Conservation (phyloP, 805 yeast species). For the Cyberlindnera galapagoensis region DNA sequence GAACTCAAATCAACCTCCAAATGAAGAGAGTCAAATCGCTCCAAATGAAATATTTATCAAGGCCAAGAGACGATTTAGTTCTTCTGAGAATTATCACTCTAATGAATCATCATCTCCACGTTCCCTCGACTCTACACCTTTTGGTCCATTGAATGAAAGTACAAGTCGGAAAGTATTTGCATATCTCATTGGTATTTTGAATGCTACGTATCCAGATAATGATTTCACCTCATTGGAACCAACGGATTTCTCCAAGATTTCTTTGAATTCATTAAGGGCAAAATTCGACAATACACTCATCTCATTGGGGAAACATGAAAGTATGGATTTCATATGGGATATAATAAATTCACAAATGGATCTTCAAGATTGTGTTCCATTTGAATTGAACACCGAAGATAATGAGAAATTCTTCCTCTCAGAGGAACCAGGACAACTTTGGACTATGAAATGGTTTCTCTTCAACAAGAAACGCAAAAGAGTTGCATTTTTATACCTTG, state of each 20-base stretch:
- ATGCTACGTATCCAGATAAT: conserved; percentile 93
- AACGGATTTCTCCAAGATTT: conserved; percentile 50
- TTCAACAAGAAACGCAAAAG: conserved; percentile 88
- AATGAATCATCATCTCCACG: conserved; percentile 10
- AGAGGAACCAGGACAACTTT: conserved; percentile 24
- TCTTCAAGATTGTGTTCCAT: conserved; percentile 46
- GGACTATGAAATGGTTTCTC: conserved; percentile 75
- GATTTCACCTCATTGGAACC: conserved; percentile 89
- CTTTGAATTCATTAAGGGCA: conserved; percentile 43
- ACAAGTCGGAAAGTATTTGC: conserved; percentile 87
- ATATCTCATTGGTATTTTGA: conserved; percentile 80
- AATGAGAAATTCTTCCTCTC: conserved; percentile 19
- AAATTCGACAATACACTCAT: conserved; percentile 74
- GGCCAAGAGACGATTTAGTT: conserved; percentile 33
- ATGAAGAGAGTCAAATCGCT: conserved; percentile 12
- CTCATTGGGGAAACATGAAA: conserved; percentile 52
- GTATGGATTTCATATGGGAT: conserved; percentile 74
- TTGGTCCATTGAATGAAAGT: conserved; percentile 86
- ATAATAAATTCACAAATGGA: conserved; percentile 78
- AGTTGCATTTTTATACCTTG: conserved; percentile 78
- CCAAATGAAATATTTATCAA: conserved; percentile 31
- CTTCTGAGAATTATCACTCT: conserved; percentile 10
- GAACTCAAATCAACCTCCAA: no score
- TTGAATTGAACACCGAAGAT: conserved; percentile 47
- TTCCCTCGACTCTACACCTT: conserved; percentile 45